Conservation (phyloP, 495 filamentous ascomycete species). For the Staphylotrichum longicolle region DNA sequence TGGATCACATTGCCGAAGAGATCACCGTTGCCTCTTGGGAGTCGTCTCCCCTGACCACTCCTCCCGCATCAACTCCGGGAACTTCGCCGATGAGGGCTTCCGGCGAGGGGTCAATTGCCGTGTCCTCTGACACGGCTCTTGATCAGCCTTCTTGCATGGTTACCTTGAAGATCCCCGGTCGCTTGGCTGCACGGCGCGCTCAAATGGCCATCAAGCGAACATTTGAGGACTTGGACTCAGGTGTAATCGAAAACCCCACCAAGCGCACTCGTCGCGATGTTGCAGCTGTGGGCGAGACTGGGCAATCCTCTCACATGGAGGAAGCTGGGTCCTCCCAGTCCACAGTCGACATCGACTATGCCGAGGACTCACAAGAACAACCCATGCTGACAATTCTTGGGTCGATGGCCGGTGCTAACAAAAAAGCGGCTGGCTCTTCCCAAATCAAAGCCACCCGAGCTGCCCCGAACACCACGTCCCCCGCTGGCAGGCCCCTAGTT, state of each 20-base stretch:
- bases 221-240: not conserved
- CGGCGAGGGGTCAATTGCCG: not conserved
- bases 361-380: not conserved
- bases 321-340: not conserved
- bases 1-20: not conserved
- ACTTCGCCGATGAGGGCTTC: not conserved
- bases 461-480: not conserved
- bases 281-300: not conserved
- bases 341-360: not conserved
- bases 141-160: not conserved
- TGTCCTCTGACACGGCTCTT: not conserved
- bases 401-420: not conserved
- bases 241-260: not conserved
- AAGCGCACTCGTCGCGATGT: conserved; percentile 6
- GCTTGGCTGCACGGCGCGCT: conserved; percentile 3
- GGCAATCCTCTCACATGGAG: not conserved
- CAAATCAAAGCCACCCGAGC: not conserved
- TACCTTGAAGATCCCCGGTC: not conserved
- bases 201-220: conserved; percentile 9
- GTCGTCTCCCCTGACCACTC: conserved; percentile 3
- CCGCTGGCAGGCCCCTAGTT: conserved; percentile 5
- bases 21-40: not conserved
- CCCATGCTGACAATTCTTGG: not conserved
- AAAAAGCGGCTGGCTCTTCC: not conserved
- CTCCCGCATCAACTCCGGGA: not conserved